Conservation (phyloP, 106 monocot species). For the Posidonia australis region DNA sequence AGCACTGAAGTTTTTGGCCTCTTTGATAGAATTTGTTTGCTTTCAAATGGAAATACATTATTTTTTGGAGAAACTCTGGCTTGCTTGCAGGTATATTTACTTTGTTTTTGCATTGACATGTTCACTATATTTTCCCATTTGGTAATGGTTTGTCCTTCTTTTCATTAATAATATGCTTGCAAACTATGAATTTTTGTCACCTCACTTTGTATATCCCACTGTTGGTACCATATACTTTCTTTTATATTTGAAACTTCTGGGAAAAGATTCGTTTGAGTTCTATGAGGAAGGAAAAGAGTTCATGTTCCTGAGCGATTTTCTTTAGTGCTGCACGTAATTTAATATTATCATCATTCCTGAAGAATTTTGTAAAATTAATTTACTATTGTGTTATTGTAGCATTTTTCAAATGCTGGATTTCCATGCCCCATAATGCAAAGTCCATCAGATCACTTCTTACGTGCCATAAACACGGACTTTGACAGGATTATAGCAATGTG, state of each 20-base stretch:
- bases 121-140: background rate
- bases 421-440: constrained; percentile 99
- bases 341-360: too few species aligned
- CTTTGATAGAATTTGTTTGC: constrained; percentile 95
- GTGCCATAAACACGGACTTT: constrained; percentile 95
- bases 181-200: too few species aligned
- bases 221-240: too few species aligned
- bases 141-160: background rate
- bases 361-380: background rate
- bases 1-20: constrained; percentile 99
- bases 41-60: constrained; percentile 97
- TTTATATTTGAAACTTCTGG: too few species aligned
- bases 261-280: too few species aligned
- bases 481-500: constrained; percentile 99
- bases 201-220: too few species aligned
- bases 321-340: too few species aligned
- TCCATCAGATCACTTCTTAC: constrained; percentile 94
- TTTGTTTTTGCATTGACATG: background rate
- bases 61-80: constrained; percentile 96
- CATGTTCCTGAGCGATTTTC: too few species aligned
- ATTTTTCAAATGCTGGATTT: constrained; percentile 97
- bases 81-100: constrained; percentile 63
- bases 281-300: too few species aligned
- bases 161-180: background rate
- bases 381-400: constrained; percentile 34